A percentile compares a stretch with the other conserved stretches of the same genome.
Evolutionary conservation across 352 stramenopile species (phyloP).

Genomic region (Phytophthora crassamura): DNA sequence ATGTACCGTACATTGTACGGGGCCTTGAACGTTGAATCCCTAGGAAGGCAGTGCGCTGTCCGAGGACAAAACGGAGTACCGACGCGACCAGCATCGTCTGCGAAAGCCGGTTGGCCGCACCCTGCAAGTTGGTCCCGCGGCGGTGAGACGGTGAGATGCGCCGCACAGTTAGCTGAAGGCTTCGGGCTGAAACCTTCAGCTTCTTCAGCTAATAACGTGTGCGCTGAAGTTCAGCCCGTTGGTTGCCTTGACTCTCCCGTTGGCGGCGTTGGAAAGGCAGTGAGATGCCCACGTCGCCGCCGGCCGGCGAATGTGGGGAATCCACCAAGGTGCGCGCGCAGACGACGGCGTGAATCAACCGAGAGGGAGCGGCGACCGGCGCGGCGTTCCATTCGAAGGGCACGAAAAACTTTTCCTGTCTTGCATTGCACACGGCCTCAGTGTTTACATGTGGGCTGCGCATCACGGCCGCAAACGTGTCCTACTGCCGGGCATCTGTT

Average conservation of each 20-base stretch:
- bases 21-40: conserved; percentile 14
- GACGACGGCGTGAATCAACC: conserved; percentile 28
- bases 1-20: too few relatives aligned
- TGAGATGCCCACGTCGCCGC: conserved; percentile 6
- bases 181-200: too few relatives aligned
- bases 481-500: conserved; percentile 30
- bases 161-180: conserved; percentile 13
- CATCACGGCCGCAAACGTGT: conserved; percentile 23
- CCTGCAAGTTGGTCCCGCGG: background rate
- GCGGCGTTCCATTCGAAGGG: conserved; percentile 31
- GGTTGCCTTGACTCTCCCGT: conserved; percentile 19
- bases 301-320: conserved; percentile 1
- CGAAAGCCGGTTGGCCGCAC: conserved; percentile 28
- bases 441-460: conserved; percentile 24
- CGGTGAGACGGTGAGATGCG: conserved; percentile 33
- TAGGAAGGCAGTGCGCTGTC: conserved; percentile 1
- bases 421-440: background rate
- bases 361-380: conserved; percentile 1
- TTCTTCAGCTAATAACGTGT: too few relatives aligned
- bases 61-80: background rate
- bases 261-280: conserved; percentile 20
- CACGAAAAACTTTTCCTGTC: background rate
- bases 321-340: conserved; percentile 7
- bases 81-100: conserved; percentile 13
- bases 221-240: too few relatives aligned